Evolutionary conservation across 345 rosid genomes (phyloP), one percentile per base, ranked within the genome.

Genomic region (Eucalyptus erythrocorys): DNA sequence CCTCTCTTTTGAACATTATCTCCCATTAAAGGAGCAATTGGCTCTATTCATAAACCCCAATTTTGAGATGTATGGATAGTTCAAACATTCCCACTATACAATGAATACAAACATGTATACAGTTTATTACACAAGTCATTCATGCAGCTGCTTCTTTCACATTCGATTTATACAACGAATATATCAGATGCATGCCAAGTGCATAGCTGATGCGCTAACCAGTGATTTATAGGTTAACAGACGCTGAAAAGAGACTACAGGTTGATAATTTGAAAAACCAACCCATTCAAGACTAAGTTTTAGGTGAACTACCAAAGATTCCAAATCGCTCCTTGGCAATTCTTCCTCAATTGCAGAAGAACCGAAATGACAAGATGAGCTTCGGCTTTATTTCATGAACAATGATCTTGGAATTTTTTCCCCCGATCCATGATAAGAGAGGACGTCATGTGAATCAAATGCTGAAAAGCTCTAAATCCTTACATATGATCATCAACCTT

Each of bases 1-100:
- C 96, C 42, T 91, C 96, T 13, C 92, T 96, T 88, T 90, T 96
- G 91, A 97, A 95, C 93, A 95, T 94, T 11, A 89, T 94, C 88
- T 97, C 97, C 50, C 94, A 91, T 59, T 96, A 92, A 26, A 32
- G 5, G 89, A 53, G 53, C 13, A 15, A 27, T 49, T 19, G 8
- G 12, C 27, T 71, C 27, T 71, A 21, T 71, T 71, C 82, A 5
- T 37, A 71, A 71, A 71, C 82, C 45, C 82, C 82, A 71, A 71
- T 71, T 71, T 71, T 71, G 82, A 71, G 27, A 71, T 37, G 82
- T 71, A 5, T 21, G 13, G 82, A 37, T 37, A 37, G 82, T 71
- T 71, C 12, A 42, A 22, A 10, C 45, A 71, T 71, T 10, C 82
- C 27, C 22, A 37, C 45, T 37, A 1, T 9, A 71, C 45, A 40